Base-by-base conservation (phyloP, 2,329 filamentous ascomycete genomes). In the Delphinella strobiligena region DNA sequence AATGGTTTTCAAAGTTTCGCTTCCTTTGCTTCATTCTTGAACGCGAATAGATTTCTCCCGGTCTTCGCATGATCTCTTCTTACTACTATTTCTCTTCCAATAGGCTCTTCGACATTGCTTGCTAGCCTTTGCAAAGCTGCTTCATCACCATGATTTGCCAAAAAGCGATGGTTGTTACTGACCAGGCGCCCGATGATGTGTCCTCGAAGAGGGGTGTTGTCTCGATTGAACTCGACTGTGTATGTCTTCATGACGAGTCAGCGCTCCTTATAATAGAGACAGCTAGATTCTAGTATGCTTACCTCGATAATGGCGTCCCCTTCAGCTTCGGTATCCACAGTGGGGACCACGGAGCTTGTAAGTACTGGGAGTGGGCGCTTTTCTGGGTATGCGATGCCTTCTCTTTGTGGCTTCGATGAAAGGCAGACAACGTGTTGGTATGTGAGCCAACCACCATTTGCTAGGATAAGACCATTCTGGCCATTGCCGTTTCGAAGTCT, bases 371-470 rank as follows among this genome's bases (percentile, higher is more conserved):
- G 53, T 2, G 65, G 62, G 31, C 68, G 66, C 17, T 56, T 47
- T 4, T 55, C 46, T 2, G 73, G 72, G 53, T 78, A 78, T 2
- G 51, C 42, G 2, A 49, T 46, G 1, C 55, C 56, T 5, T 61
- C 54, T 24, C 44, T 50, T 11, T 61, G 54, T 7, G 71, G 68
- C 8, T 56, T 47, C 0, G 58, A 64, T 0, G 74, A 78, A 1
- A 82, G 56, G 34, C 74, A 69, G 1, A 82, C 50, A 3, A 69
- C 75, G 49, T 81, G 70, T 51, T 82, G 75, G 51, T 81, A 78
- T 0, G 74, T 78, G n/a, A 79, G 46, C 19, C 75, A 64, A 0
- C 78, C 78, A 1, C 78, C 78, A 49, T 82, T 82, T 2, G 77
- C 78, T 11, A 82, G 65, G 3, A 82, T 61, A 0, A 82, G 54